Evolutionary conservation across 352 stramenopile species (phyloP), one percentile per base, ranked within the genome.

Genomic region (Pythium dissimile): DNA sequence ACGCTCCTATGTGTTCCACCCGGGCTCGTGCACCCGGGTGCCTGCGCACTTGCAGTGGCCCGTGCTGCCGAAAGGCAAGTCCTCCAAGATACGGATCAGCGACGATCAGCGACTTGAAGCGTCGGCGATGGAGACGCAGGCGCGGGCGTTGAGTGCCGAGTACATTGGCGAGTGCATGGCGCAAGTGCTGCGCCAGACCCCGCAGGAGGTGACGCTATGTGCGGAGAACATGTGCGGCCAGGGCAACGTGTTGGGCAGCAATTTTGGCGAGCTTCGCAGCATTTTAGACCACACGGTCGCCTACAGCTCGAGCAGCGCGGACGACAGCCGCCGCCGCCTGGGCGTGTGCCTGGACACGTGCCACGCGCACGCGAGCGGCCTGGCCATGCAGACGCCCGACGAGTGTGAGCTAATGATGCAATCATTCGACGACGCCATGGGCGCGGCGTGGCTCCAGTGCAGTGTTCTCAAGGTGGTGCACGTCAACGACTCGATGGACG

Each of bases 341-440:
- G 72, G 72, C 3, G 60, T 82, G 26, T 82, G 72, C 43, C 38
- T 82, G 15, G 72, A 82, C 45, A 82, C 67, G 11, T 82, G 72
- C 50, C 72, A 82, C 42, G 59, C 62, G 2, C 75, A 75, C 42
- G 60, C 73, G 11, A 77, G 70, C 11, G 73, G 70, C 16, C 59
- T 63, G 30, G 21, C 58, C 0, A 59, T 80, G 39, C 12, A 42
- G 11, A 70, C 57, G 11, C n/a, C 32, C 5, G 34, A 58, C 1
- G 45, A 62, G 2, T 79, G 71, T 42, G 67, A 82, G 13, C 37
- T 23, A 11, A 78, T 72, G 58, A 73, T 77, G 70, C 18, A 30
- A 12, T 39, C 41, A 5, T 80, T 82, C 20, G 15, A 75, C 38
- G 34, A 35, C 0, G 53, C 21, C 12, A 62, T 82, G 50, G 60